Conservation (phyloP, 805 yeast genomes). For the Candida manassasensis region DNA sequence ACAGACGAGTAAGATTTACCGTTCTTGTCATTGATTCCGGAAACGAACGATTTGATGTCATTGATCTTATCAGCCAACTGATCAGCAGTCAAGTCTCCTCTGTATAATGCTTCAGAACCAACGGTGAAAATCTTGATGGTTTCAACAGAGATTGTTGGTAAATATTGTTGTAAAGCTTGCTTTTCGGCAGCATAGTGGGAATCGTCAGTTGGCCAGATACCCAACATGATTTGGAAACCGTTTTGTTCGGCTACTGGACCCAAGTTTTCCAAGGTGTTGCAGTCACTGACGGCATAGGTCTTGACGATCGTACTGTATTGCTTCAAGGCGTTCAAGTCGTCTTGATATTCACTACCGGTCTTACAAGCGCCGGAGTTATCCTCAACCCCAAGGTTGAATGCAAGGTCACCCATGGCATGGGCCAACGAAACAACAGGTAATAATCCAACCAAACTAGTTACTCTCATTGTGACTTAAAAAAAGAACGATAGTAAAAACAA, state of each 20-base stretch:
- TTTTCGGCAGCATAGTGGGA: constrained; percentile 72
- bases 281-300: constrained; percentile 90
- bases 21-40: constrained; percentile 65
- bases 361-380: constrained; percentile 75
- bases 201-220: constrained; percentile 93
- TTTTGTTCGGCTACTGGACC: constrained; percentile 83
- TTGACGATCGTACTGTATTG: constrained; percentile 63
- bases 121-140: constrained; percentile 77
- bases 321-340: constrained; percentile 59
- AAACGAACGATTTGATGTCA: constrained; percentile 56
- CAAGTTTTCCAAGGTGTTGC: constrained; percentile 78
- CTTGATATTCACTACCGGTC: constrained; percentile 59
- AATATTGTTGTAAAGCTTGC: constrained; percentile 60
- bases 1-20: constrained; percentile 70
- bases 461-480: not conserved
- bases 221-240: constrained; percentile 73
- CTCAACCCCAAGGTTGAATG: constrained; percentile 84
- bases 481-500: not conserved
- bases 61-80: constrained; percentile 66
- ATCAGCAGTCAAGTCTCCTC: constrained; percentile 75
- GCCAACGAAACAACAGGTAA: constrained; percentile 39
- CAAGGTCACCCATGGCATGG: constrained; percentile 63
- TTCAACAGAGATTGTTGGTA: constrained; percentile 66
- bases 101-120: constrained; percentile 94
- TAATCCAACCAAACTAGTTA: not conserved